phyloP scores from a whole-genome alignment of 1,284 basidiomycete species.

The Cutaneotrichosporon dermatis region DNA sequence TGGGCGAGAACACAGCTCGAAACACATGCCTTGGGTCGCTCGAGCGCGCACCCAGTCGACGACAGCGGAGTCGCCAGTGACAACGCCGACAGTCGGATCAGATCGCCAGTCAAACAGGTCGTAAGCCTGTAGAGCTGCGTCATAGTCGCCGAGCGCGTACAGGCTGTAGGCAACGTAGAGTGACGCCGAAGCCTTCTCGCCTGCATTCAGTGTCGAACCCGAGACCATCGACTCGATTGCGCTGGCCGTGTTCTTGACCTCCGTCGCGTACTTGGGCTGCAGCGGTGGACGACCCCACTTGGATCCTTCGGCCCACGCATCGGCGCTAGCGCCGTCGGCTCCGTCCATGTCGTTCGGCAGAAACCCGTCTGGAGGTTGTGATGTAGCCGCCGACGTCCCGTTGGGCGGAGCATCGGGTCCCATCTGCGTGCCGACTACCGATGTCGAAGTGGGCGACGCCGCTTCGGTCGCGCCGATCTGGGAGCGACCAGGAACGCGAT shows the following conservation, averaged over 20 bases:
- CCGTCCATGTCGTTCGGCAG: not conserved
- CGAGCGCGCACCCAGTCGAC: slow-evolving; percentile 48
- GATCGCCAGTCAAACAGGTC: slow-evolving; percentile 56
- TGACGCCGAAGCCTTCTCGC: slow-evolving; percentile 42
- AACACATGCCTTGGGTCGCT: slow-evolving; percentile 45
- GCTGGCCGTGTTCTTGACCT: slow-evolving; percentile 17
- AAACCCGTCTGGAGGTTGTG: too few relatives aligned
- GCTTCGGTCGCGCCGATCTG: too few relatives aligned
- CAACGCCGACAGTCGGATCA: slow-evolving; percentile 24
- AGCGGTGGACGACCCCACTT: slow-evolving; percentile 28
- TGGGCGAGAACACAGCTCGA: slow-evolving; percentile 26
- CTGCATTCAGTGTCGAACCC: slow-evolving; percentile 6
- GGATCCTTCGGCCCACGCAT: slow-evolving; percentile 2
- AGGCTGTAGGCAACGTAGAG: slow-evolving; percentile 69
- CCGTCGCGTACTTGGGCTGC: not conserved
- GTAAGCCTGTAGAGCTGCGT: slow-evolving; percentile 61
- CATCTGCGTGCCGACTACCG: too few relatives aligned
- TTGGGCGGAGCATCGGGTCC: too few relatives aligned
- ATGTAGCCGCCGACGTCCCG: too few relatives aligned
- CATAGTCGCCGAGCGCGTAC: slow-evolving; percentile 64
- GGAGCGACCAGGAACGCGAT: not conserved
- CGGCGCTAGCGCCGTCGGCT: not conserved
- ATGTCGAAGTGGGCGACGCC: too few relatives aligned
- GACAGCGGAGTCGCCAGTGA: slow-evolving; percentile 46
- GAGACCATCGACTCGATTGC: slow-evolving; percentile 17